Base-by-base conservation (phyloP, 73 alveolate genomes). In the Symbiodinium pilosum region DNA sequence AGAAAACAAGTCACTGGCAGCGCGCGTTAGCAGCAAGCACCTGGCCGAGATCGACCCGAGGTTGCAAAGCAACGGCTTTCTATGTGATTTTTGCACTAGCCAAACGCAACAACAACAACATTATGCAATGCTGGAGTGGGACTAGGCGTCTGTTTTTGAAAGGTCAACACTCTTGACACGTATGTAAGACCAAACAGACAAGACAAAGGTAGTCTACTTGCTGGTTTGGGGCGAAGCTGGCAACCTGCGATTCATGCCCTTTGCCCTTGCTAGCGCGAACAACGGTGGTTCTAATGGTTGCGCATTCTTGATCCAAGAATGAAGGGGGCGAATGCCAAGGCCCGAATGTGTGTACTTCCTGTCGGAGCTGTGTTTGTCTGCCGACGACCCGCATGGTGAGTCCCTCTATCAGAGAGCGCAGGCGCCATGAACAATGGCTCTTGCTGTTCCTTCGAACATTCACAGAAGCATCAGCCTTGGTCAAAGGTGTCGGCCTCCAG, bases 141-240 rank as follows among this genome's bases (percentile, higher is more conserved):
- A 71, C 43, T 11, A 1, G 6, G 24, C 38, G 41, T 43, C 28
- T 26, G 75, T 28, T 20, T 36, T 84, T 42, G 44, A 26, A 43
- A 9, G 16, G 28, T n/a, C n/a, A n/a, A n/a, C n/a, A n/a, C n/a
- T 42, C 34, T 56, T 56, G 32, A 24, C 28, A 24, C 77, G 28
- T 56, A 24, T 1, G 20, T 56, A 24, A n/a, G n/a, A n/a, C n/a
- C n/a, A n/a, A n/a, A n/a, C n/a, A n/a, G 30, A 26, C 52, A 28
- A 73, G 24, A 56, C 43, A 6, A 24, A 89, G 97, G 97, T 77
- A 26, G 81, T 86, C 38, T 91, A 91, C 52, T 28, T 91, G 71
- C 68, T 91, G 97, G 97, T 91, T 30, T 91, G 97, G 97, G 97
- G 97, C 39, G 97, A 91, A 43, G 97, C 97, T 9, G 97, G 97